A percentile compares a stretch with the other conserved stretches of the same genome.
These are phyloP conservation scores for Collybiopsis confluens DNA, from an alignment of 768 basidiomycete genomes.

Conservation along the genomic window DNA sequence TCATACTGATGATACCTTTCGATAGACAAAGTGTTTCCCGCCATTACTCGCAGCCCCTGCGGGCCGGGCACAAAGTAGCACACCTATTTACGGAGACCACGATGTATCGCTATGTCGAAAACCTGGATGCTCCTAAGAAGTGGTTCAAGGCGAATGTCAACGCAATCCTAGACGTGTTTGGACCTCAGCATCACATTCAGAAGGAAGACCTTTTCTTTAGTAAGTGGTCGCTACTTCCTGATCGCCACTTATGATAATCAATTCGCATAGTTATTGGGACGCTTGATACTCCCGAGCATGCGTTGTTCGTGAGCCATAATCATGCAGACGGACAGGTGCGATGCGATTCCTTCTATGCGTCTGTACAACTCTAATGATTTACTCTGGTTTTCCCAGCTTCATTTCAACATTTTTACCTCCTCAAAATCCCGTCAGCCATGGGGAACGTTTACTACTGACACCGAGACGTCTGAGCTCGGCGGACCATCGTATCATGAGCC, in stretches of 20 bases:
- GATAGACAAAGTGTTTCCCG: conserved; percentile 42
- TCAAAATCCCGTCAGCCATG: conserved; percentile 55
- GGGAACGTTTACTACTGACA: conserved; percentile 69
- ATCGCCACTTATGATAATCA: background rate
- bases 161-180: conserved; percentile 55
- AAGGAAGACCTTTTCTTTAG: conserved; percentile 58
- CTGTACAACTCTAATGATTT: background rate
- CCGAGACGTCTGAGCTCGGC: conserved; percentile 32
- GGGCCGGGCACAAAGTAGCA: conserved; percentile 62
- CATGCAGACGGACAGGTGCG: conserved; percentile 57
- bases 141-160: conserved; percentile 76
- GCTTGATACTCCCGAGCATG: conserved; percentile 67
- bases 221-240: conserved; percentile 1
- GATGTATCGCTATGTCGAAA: conserved; percentile 62
- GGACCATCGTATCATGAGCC: conserved; percentile 49
- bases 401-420: conserved; percentile 66
- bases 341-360: conserved; percentile 6
- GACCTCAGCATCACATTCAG: conserved; percentile 39
- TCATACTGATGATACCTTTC: background rate
- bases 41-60: conserved; percentile 56
- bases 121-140: conserved; percentile 55
- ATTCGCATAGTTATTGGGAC: conserved; percentile 57
- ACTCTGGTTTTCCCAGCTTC: conserved; percentile 32
- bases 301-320: conserved; percentile 67
- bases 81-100: conserved; percentile 68